Base-by-base conservation (phyloP, 106 monocot species). In the Allium sativum region DNA sequence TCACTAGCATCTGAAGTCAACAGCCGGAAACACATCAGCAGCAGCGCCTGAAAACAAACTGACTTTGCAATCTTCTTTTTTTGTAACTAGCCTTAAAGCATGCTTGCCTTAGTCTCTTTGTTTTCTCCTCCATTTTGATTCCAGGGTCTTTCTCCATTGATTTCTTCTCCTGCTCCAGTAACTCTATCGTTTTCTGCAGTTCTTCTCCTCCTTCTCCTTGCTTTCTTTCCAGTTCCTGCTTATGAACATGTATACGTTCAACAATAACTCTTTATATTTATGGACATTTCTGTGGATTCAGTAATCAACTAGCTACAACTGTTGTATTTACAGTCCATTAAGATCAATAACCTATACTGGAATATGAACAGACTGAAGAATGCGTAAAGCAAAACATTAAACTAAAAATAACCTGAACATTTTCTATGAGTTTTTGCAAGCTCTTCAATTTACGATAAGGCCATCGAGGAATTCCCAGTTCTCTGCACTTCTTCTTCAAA, bases 71-170 rank as follows among this genome's bases (percentile, higher is more conserved):
- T 12, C 53, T 79, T 70, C 79, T 79, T 68, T 68, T 88, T 79
- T 82, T 93, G 81, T 85, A 93, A 40, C 75, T 94, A 12, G 83
- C 89, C 79, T 94, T 94, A 76, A 94, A 94, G 65, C 82, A 94
- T 0, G 81, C 78, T 56, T 94, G 93, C 69, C 89, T 83, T 7
- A 94, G 65, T 78, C 74, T 78, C 80, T 86, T 94, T 15, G 85
- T 84, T 40, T 74, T 81, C 70, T 89, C 81, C 19, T 81, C 72
- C 52, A 94, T 12, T 21, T 83, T 70, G 42, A 73, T 44, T 18
- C 18, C 76, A 3, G 89, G 93, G 44, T 63, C 47, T 54, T 70
- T 66, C 81, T 86, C 86, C 68, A 89, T 78, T 44, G 68, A 15
- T 54, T 65, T 81, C 70, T 47, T 81, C 63, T 93, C 77, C 21